A percentile compares a stretch with the other conserved stretches of the same genome.
Conservation (phyloP, 768 basidiomycete species). For the Phanerodontia chrysosporium region DNA sequence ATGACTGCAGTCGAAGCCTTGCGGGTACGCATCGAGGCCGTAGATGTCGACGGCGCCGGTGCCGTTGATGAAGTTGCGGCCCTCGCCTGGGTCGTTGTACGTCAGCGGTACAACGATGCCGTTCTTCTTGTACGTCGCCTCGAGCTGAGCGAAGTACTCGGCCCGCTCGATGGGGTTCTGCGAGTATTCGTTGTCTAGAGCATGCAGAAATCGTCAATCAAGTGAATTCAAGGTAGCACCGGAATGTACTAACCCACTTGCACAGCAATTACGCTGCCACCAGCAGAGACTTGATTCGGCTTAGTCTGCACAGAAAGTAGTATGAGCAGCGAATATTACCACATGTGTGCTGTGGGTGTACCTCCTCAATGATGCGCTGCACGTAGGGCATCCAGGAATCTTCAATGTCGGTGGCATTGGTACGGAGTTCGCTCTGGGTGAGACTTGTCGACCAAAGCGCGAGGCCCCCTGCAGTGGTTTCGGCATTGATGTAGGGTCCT, state of each 20-base stretch:
- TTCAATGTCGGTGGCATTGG: slow-evolving; percentile 66
- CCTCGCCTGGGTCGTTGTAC: slow-evolving; percentile 26
- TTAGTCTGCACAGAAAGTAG: neutral
- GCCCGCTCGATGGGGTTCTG: slow-evolving; percentile 28
- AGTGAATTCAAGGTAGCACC: neutral
- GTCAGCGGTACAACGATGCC: slow-evolving; percentile 25
- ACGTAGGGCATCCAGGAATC: slow-evolving; percentile 74
- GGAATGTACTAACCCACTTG: slow-evolving; percentile 43
- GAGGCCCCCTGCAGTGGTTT: slow-evolving; percentile 75
- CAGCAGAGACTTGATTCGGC: slow-evolving; percentile 35
- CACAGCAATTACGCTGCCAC: slow-evolving; percentile 34
- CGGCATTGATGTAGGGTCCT: slow-evolving; percentile 65
- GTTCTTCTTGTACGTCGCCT: slow-evolving; percentile 16
- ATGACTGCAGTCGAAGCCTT: slow-evolving; percentile 77
- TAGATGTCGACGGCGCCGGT: slow-evolving; percentile 29
- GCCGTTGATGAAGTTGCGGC: slow-evolving; percentile 25
- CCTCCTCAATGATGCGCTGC: slow-evolving; percentile 49
- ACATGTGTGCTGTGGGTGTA: neutral
- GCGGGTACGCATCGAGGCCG: slow-evolving; percentile 62
- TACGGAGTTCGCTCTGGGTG: slow-evolving; percentile 64
- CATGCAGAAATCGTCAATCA: neutral
- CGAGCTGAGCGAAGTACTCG: slow-evolving; percentile 22
- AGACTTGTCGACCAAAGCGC: slow-evolving; percentile 67
- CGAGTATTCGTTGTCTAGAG: slow-evolving; percentile 69
- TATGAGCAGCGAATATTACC: neutral